Evolutionary conservation across 2,329 filamentous ascomycete genomes (phyloP), one percentile per base, ranked within the genome.

Genomic region (Botrytis byssoidea): DNA sequence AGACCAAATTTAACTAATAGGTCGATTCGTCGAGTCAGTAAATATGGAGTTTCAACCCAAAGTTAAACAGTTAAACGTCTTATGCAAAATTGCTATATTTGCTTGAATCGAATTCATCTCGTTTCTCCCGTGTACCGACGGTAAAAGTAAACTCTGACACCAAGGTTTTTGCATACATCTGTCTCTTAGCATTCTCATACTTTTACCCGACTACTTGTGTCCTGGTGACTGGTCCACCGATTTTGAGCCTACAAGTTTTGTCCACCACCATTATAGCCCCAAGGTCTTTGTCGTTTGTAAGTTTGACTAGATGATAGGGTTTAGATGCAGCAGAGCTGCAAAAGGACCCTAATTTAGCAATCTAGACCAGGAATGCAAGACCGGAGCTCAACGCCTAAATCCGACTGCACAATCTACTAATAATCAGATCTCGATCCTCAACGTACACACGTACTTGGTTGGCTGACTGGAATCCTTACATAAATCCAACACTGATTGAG

Each of bases 1-100:
- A 51, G 48, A 42, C 66, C 48, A 57, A 57, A 57, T 59, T 69
- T 69, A 57, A 37, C 48, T 22, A 22, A 69, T 57, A 18, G 48
- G 66, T 69, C 48, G n/a, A 59, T 57, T 69, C n/a, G 18, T 44
- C 48, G 51, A 69, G 66, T 69, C 48, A 69, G 48, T 29, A 42
- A 69, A 69, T 68, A 57, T 69, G 66, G 66, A 42, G 48, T 69
- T 29, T 57, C 29, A 57, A 42, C 18, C 29, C 29, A 20, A 57
- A 32, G 51, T 37, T 25, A 57, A 67, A 67, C 42, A 42, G 22
- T 46, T 35, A 32, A 57, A 57, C 51, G 44, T 66, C 64, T 66
- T 48, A 66, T 51, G 64, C 64, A 35, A 64, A 29, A 55, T 68
- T 40, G 25, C 25, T 18, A 40, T 55, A n/a, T 55, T 40, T 57